Conservation (phyloP, 257 asterid genomes). For the Fraxinus americana region DNA sequence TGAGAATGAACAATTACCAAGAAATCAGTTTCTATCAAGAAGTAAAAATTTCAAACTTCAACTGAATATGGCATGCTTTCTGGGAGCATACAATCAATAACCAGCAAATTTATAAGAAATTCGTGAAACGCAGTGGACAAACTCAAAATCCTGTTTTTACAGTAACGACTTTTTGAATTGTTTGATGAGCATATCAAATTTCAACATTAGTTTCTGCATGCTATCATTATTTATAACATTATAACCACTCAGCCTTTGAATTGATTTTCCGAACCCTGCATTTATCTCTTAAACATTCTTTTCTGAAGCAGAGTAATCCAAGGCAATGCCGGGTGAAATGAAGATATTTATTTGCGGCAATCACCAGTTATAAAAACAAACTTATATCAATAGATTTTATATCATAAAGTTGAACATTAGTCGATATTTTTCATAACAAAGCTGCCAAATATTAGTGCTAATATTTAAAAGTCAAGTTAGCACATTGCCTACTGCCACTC, state of each 20-base stretch:
- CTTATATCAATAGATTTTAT: constrained; percentile 3
- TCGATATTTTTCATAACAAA: background rate
- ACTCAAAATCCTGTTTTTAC: background rate
- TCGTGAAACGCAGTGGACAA: background rate
- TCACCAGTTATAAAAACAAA: constrained; percentile 7
- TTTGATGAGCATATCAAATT: background rate
- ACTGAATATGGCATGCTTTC: background rate
- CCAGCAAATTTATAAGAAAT: background rate
- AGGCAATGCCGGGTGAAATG: background rate
- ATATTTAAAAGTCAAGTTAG: background rate
- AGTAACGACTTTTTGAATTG: background rate
- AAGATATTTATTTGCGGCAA: background rate
- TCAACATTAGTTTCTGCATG: background rate
- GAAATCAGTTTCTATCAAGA: constrained; percentile 16
- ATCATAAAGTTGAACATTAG: background rate
- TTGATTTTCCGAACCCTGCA: background rate
- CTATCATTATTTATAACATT: background rate
- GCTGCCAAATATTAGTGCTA: background rate
- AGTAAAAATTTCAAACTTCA: constrained; percentile 2
- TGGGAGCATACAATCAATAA: constrained; percentile 4
- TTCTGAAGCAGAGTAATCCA: background rate
- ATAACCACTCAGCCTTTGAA: background rate
- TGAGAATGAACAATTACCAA: constrained; percentile 44
- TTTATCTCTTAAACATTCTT: background rate
- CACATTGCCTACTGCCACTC: background rate